Base-by-base conservation (phyloP, 2,329 filamentous ascomycete species). In the Magnaporthiopsis incrustans region DNA sequence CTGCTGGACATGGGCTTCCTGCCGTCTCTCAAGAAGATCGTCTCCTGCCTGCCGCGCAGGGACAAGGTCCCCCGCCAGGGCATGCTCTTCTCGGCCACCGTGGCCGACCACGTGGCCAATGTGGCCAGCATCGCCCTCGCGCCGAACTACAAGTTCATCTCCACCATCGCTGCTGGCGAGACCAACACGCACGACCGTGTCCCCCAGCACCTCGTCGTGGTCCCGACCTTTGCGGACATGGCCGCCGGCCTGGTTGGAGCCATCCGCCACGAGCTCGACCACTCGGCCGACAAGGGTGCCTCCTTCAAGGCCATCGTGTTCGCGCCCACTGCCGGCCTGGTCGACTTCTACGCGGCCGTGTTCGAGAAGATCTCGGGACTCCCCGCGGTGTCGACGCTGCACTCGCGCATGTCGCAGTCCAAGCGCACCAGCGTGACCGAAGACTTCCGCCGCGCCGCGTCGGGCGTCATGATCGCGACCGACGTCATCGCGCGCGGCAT, bases 301-400 rank as follows among this genome's bases (percentile, higher is more conserved):
- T 93, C 82, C 1, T 93, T 96, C 84, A 96, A 96, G 77, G 90
- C 90, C 35, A 92, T 96, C 68, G 78, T 94, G 50, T 96, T 94
- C 76, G 89, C 89, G 68, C 88, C 88, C 63, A 85, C 84, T 0
- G 82, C 83, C 3, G 78, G 77, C 2, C 76, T 79, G 1, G 82
- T 81, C 5, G 81, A 79, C 57, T 79, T 85, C 60, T 82, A 85
- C 70, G 76, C 78, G 27, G 71, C 78, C 18, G 64, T 85, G 26
- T 76, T 85, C 4, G 73, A 72, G 32, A 67, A 69, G 26, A 68
- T 78, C 26, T 69, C 75, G 2, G 77, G 75, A 14, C 68, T 82
- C 50, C 77, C 82, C 0, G 71, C 76, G 3, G 76, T 81, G 11
- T 77, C 74, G 32, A 74, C 77, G 15, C 76, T 85, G 57, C 82